phyloP scores from a whole-genome alignment of 192 early-diverging fungal genomes.

The Entomortierella beljakovae region DNA sequence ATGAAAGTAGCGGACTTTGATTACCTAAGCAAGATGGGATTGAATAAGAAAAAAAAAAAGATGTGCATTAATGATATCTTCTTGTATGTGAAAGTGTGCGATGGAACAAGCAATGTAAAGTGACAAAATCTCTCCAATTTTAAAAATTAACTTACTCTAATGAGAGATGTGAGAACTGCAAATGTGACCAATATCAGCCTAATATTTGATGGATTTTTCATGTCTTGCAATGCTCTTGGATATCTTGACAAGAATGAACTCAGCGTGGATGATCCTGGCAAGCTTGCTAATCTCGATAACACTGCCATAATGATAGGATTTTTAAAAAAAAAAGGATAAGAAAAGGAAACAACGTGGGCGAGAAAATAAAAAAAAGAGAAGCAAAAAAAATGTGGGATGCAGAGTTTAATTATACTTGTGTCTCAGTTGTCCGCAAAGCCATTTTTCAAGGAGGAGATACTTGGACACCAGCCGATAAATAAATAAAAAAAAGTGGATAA shows the following conservation, averaged over 20 bases:
- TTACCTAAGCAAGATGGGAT: slow-evolving; percentile 5
- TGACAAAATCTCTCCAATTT: slow-evolving; percentile 1
- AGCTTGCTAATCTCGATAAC: slow-evolving; percentile 6
- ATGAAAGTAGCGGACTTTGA: slow-evolving; percentile 23
- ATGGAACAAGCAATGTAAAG: slow-evolving; percentile 3
- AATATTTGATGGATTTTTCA: slow-evolving; percentile 9
- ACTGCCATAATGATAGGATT: slow-evolving; percentile 17
- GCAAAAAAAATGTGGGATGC: too few species aligned
- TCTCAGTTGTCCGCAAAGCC: too few species aligned
- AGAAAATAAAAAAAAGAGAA: background rate
- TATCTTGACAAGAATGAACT: slow-evolving; percentile 20
- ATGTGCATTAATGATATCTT: too few species aligned
- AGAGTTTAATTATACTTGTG: too few species aligned
- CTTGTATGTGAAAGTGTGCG: too few species aligned
- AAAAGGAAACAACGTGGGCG: background rate
- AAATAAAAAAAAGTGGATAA: too few species aligned
- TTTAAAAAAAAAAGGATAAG: background rate
- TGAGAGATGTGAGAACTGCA: slow-evolving; percentile 4
- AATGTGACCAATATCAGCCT: slow-evolving; percentile 9
- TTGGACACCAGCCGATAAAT: too few species aligned
- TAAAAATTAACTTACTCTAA: slow-evolving; percentile 14
- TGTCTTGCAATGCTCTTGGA: slow-evolving; percentile 13
- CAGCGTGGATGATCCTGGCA: slow-evolving; percentile 3
- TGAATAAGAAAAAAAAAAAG: background rate
- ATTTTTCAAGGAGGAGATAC: too few species aligned